These are phyloP conservation scores for Fusarium veterinarium DNA, from an alignment of 2,329 filamentous ascomycete species.

Conservation along the genomic window DNA sequence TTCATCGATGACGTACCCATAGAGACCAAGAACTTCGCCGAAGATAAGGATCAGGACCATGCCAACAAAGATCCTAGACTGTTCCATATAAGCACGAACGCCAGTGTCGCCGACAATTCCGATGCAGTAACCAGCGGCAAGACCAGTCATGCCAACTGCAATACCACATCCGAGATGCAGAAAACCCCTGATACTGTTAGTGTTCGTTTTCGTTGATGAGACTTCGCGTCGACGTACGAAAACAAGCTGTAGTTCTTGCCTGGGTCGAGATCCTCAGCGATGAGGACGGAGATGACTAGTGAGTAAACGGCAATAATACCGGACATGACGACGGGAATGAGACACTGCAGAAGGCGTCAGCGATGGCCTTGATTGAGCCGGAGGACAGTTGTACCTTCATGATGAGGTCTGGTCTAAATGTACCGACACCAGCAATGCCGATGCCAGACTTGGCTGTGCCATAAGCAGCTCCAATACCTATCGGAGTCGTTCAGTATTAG, in stretches of 20 bases:
- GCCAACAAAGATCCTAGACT: constrained; percentile 95
- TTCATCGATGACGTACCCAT: constrained; percentile 74
- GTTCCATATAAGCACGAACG: constrained; percentile 94
- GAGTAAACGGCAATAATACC: constrained; percentile 99
- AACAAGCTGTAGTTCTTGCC: constrained; percentile 84
- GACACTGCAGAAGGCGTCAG: constrained; percentile 65
- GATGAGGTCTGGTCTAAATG: constrained; percentile 86
- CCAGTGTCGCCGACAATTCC: constrained; percentile 95
- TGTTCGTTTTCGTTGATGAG: neutral
- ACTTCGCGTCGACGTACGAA: constrained; percentile 64
- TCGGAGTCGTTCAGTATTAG: constrained; percentile 44
- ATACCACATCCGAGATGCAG: constrained; percentile 93
- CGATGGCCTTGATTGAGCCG: neutral
- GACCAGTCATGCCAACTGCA: constrained; percentile 89
- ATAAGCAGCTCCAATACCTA: constrained; percentile 80
- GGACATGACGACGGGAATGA: constrained; percentile 96
- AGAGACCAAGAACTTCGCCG: constrained; percentile 94
- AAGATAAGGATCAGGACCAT: constrained; percentile 99
- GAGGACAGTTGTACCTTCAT: constrained; percentile 75
- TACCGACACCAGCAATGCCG: constrained; percentile 86
- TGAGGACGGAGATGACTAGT: constrained; percentile 95
- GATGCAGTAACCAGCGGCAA: constrained; percentile 96
- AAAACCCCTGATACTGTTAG: constrained; percentile 72
- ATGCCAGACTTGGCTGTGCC: constrained; percentile 91
- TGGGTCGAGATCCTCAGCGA: constrained; percentile 87